phyloP scores from a whole-genome alignment of 2,329 filamentous ascomycete species.

The Talaromyces verruculosus region DNA sequence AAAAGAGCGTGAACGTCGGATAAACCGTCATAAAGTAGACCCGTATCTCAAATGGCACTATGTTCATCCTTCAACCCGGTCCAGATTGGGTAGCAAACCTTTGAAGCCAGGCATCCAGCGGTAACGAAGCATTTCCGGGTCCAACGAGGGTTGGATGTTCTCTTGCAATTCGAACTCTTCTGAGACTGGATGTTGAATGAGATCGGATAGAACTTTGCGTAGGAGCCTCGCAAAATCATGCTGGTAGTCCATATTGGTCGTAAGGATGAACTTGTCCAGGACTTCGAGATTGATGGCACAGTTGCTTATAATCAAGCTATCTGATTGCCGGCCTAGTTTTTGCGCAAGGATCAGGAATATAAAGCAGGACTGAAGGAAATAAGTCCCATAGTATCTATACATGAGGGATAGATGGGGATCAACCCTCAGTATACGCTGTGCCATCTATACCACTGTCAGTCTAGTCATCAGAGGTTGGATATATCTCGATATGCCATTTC shows the following conservation, averaged over 20 bases:
- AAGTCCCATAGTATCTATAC: conserved; percentile 9
- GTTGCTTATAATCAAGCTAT: conserved; percentile 6
- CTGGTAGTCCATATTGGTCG: conserved; percentile 8
- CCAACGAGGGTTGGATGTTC: neutral
- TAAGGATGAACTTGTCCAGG: conserved; percentile 6
- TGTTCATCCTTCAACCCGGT: neutral
- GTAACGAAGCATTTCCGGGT: conserved; percentile 11
- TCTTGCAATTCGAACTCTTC: neutral
- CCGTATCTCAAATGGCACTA: neutral
- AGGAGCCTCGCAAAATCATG: conserved; percentile 10
- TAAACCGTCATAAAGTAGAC: neutral
- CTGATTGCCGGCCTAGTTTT: conserved; percentile 7
- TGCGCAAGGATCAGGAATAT: conserved; percentile 5
- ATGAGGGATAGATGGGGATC: conserved; percentile 11
- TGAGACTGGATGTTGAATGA: neutral
- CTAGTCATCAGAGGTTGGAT: neutral
- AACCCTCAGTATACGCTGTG: neutral
- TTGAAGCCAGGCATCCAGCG: conserved; percentile 5
- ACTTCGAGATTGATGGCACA: conserved; percentile 7
- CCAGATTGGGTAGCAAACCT: neutral
- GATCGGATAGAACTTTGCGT: neutral
- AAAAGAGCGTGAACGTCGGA: neutral
- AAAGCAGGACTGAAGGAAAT: conserved; percentile 4
- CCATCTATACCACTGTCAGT: neutral
- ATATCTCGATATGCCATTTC: neutral